Percentiles rank a stretch among this genome's conserved stretches.
Conservation (phyloP, 192 early-diverging fungal genomes). For the Lunasporangiospora selenospora region DNA sequence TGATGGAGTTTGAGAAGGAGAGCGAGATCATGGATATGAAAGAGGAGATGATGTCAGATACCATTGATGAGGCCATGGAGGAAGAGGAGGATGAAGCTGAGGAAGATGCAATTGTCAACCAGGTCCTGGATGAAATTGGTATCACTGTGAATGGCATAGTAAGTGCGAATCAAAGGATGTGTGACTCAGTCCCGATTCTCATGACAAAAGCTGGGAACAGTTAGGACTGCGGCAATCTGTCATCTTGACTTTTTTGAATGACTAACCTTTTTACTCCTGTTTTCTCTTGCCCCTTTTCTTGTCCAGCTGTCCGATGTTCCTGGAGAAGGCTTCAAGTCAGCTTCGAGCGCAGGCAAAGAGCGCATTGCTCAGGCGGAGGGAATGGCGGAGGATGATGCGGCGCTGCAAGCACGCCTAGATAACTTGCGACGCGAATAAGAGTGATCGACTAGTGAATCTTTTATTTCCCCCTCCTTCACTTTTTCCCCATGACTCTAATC, state of each 20-base stretch:
- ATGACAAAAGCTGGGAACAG: too few species aligned
- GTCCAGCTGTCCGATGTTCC: conserved; percentile 55
- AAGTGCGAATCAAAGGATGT: too few species aligned
- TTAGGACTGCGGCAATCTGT: too few species aligned
- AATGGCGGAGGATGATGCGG: conserved; percentile 73
- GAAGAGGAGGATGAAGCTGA: conserved; percentile 95
- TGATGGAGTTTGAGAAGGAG: conserved; percentile 98
- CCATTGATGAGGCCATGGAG: conserved; percentile 96
- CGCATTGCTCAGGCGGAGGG: conserved; percentile 64
- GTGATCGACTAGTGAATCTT: not conserved
- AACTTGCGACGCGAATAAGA: conserved; percentile 85
- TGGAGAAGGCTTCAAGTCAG: conserved; percentile 50
- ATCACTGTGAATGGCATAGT: conserved; percentile 80
- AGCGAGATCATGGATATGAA: conserved; percentile 99
- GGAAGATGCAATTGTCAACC: conserved; percentile 87
- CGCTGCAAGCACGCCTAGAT: conserved; percentile 88
- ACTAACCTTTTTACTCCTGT: not conserved
- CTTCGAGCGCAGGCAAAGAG: conserved; percentile 37
- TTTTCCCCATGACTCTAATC: not conserved
- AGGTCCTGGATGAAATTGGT: conserved; percentile 96
- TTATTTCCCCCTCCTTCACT: not conserved
- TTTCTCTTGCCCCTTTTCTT: not conserved
- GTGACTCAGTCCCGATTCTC: too few species aligned
- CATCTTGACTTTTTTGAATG: too few species aligned
- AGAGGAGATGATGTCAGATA: conserved; percentile 98